These are phyloP conservation scores for Colletotrichum sp. DNA, from an alignment of 2,329 filamentous ascomycete species.

Conservation along the genomic window DNA sequence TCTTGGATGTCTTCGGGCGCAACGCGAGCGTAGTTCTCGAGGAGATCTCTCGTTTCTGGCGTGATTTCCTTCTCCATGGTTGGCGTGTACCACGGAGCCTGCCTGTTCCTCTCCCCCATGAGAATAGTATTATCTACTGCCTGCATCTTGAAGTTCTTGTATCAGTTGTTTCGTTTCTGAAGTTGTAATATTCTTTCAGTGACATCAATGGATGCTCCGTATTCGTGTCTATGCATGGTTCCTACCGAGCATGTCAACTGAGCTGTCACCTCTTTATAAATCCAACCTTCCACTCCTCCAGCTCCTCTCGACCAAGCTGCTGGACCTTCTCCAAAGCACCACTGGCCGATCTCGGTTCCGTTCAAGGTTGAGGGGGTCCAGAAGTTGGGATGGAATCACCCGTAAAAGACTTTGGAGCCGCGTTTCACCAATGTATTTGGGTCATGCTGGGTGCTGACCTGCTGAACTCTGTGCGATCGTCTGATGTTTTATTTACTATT, in stretches of 20 bases:
- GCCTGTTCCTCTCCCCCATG: constrained; percentile 6
- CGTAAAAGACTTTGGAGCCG: neutral
- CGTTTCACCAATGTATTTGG: neutral
- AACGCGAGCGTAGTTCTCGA: constrained; percentile 14
- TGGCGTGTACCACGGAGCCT: constrained; percentile 18
- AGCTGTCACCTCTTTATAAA: neutral
- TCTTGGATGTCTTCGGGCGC: neutral
- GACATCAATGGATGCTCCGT: too few species aligned
- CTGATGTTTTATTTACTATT: neutral
- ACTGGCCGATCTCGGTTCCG: neutral
- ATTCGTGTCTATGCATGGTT: neutral
- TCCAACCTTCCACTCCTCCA: neutral
- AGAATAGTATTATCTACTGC: neutral
- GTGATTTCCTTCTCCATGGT: neutral
- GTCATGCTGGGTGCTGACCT: neutral
- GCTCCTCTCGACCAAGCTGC: neutral
- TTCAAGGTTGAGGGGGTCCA: neutral
- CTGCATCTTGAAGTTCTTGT: neutral
- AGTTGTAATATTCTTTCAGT: neutral
- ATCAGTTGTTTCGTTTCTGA: neutral
- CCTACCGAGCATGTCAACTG: too few species aligned
- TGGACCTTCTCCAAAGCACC: neutral
- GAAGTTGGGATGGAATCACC: neutral
- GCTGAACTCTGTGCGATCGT: neutral
- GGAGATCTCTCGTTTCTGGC: constrained; percentile 3